A percentile compares a stretch with the other conserved stretches of the same genome.
These are phyloP conservation scores for Centaurea solstitialis DNA, from an alignment of 129 eudicot species.

Conservation along the genomic window DNA sequence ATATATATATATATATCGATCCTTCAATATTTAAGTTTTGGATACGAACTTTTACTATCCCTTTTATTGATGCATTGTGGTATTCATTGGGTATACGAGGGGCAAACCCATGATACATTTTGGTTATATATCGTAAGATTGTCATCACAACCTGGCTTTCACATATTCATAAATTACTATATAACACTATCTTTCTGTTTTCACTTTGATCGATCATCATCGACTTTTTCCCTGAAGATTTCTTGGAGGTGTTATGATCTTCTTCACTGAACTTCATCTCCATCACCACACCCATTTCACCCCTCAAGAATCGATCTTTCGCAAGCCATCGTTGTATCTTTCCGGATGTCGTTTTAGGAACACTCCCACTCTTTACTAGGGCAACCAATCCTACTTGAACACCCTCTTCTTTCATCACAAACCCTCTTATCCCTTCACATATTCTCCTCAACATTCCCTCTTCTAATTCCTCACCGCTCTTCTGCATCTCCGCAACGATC, in stretches of 20 bases:
- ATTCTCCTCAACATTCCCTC: constrained; percentile 22
- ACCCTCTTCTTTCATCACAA: constrained; percentile 39
- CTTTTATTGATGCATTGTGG: background rate
- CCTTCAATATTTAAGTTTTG: background rate
- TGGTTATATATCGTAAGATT: background rate
- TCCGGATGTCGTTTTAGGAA: constrained; percentile 86
- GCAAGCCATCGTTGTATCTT: constrained; percentile 81
- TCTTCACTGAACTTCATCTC: constrained; percentile 43
- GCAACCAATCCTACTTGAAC: constrained; percentile 49
- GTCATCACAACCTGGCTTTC: background rate
- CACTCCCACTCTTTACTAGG: constrained; percentile 63
- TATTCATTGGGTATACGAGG: background rate
- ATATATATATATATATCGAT: no score
- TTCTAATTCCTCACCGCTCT: constrained; percentile 19
- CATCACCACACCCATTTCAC: constrained; percentile 46
- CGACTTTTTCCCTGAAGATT: background rate
- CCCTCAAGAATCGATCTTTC: constrained; percentile 49
- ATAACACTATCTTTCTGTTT: constrained; percentile 7
- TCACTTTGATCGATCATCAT: constrained; percentile 11
- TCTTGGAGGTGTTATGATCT: constrained; percentile 3
- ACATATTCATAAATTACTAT: constrained; percentile 28
- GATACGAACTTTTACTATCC: background rate
- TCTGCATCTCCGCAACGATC: constrained; percentile 71
- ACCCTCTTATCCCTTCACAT: constrained; percentile 57
- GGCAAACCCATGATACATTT: background rate